These are phyloP conservation scores for Radiomyces spectabilis DNA, from an alignment of 192 early-diverging fungal genomes.

Conservation along the genomic window DNA sequence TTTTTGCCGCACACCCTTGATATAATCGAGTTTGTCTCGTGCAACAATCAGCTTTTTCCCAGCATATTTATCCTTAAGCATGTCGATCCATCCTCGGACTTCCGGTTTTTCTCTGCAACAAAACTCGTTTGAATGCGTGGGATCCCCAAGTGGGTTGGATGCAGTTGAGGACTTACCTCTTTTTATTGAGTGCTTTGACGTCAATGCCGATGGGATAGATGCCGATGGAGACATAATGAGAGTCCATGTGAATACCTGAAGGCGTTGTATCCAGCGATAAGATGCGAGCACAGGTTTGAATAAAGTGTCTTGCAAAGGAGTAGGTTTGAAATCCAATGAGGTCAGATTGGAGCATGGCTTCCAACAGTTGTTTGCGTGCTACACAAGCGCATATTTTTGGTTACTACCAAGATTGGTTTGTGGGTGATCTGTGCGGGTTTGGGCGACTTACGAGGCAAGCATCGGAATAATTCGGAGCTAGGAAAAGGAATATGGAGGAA, in stretches of 20 bases:
- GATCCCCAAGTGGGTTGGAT: no score
- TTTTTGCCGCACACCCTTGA: conserved; percentile 95
- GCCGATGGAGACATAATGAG: conserved; percentile 74
- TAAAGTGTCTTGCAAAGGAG: conserved; percentile 86
- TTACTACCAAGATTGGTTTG: no score
- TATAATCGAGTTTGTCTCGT: conserved; percentile 91
- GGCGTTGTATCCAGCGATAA: conserved; percentile 84
- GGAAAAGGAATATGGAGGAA: conserved; percentile 97
- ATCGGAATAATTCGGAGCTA: conserved; percentile 90
- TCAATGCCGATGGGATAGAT: conserved; percentile 96
- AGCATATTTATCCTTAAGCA: conserved; percentile 81
- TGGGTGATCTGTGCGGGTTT: no score
- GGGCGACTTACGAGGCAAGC: conserved; percentile 61
- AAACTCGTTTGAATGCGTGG: no score
- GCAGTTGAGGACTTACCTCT: conserved; percentile 38
- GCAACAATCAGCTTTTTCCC: conserved; percentile 91
- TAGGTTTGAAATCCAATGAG: conserved; percentile 94
- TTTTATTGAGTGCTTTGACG: conserved; percentile 60
- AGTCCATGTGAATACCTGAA: conserved; percentile 73
- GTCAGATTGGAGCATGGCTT: conserved; percentile 84
- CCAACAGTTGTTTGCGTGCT: conserved; percentile 77
- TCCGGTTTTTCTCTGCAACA: conserved; percentile 38
- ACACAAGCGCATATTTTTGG: no score
- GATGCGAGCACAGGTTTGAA: conserved; percentile 83
- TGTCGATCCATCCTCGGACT: conserved; percentile 70